Percentiles rank a stretch among this genome's conserved stretches.
phyloP scores from a whole-genome alignment of 257 asterid species.

The Mitragyna speciosa region DNA sequence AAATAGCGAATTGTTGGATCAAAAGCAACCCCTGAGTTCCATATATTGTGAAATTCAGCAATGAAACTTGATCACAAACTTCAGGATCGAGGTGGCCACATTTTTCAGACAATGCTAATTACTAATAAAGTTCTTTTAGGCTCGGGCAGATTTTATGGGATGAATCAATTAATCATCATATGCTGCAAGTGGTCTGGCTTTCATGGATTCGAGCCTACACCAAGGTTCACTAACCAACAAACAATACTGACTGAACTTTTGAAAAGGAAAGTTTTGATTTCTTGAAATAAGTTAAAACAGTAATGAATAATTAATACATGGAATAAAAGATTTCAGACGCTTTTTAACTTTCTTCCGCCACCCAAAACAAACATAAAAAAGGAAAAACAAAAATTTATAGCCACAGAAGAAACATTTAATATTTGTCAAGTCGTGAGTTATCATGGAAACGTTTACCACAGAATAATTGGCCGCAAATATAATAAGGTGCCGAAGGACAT shows the following conservation, averaged over 20 bases:
- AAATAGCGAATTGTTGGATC: neutral
- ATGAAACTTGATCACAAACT: constrained; percentile 6
- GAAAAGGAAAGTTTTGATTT: neutral
- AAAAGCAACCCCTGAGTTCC: no score
- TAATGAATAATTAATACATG: neutral
- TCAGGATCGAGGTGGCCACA: constrained; percentile 8
- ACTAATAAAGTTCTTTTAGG: constrained; percentile 8
- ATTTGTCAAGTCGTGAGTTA: constrained; percentile 14
- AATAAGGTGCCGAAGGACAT: constrained; percentile 14
- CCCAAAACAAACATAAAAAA: neutral
- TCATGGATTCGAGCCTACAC: constrained; percentile 25
- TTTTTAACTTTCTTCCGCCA: constrained; percentile 7
- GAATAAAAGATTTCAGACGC: neutral
- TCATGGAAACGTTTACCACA: constrained; percentile 16
- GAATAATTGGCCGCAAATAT: constrained; percentile 8
- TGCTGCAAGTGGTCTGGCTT: constrained; percentile 2
- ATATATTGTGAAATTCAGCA: constrained; percentile 28
- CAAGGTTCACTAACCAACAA: constrained; percentile 2
- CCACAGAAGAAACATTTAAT: constrained; percentile 1
- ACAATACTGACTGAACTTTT: constrained; percentile 3
- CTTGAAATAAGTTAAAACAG: neutral
- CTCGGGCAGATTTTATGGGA: constrained; percentile 15
- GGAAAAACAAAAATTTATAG: neutral
- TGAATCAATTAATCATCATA: constrained; percentile 15
- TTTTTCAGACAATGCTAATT: constrained; percentile 3